Evolutionary conservation across 352 stramenopile genomes (phyloP).

Genomic region (Phytophthora sansomeana): DNA sequence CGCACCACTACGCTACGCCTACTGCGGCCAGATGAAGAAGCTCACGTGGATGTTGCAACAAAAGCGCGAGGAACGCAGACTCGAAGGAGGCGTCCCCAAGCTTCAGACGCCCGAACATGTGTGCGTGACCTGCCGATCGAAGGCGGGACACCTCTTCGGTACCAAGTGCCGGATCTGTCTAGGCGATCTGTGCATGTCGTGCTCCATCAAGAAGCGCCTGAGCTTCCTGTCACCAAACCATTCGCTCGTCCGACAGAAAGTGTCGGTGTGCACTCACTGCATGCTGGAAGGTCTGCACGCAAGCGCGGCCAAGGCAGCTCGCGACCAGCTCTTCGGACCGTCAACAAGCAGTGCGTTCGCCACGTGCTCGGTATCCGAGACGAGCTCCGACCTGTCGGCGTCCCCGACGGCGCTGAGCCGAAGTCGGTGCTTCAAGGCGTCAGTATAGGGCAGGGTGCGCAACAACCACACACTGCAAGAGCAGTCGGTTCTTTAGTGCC

Average conservation of each 20-base stretch:
- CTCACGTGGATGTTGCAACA: conserved; percentile 46
- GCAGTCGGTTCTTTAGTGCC: conserved; percentile 34
- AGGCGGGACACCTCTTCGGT: conserved; percentile 30
- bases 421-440: conserved; percentile 8
- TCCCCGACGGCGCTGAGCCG: conserved; percentile 21
- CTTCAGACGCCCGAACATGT: conserved; percentile 7
- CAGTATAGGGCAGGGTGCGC: conserved; percentile 9
- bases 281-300: conserved; percentile 37
- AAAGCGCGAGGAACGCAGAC: conserved; percentile 28
- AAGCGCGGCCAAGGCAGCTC: conserved; percentile 32
- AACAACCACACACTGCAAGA: conserved; percentile 10
- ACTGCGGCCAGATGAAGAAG: conserved; percentile 55
- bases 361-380: conserved; percentile 33
- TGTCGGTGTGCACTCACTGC: conserved; percentile 33
- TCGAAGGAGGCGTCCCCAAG: conserved; percentile 2
- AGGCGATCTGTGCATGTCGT: conserved; percentile 47
- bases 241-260: conserved; percentile 31
- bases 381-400: conserved; percentile 31
- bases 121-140: conserved; percentile 40
- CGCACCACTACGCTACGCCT: conserved; percentile 34
- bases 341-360: conserved; percentile 28
- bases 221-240: conserved; percentile 34
- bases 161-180: conserved; percentile 52
- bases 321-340: conserved; percentile 32
- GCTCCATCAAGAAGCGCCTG: conserved; percentile 50